phyloP scores from a whole-genome alignment of 1,284 basidiomycete genomes.

The Sporisorium sorghi region DNA sequence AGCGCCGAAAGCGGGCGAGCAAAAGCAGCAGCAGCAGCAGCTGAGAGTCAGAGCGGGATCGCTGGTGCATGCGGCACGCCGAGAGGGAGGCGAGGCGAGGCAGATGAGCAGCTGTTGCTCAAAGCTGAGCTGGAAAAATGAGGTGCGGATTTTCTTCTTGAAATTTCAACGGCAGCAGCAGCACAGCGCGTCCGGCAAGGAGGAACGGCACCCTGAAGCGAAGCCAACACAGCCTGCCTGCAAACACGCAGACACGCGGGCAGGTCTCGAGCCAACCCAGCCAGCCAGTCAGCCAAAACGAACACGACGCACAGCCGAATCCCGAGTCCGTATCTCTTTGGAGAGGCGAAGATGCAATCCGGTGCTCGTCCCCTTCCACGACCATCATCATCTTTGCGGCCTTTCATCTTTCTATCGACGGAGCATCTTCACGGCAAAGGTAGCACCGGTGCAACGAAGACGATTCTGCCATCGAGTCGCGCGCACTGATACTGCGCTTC shows the following conservation, averaged over 20 bases:
- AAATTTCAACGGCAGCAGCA: constrained; percentile 1
- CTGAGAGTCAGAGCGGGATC: constrained; percentile 4
- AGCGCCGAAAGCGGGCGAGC: too few relatives aligned
- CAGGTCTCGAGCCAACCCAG: constrained; percentile 1
- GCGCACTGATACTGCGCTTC: background rate
- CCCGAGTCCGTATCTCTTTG: constrained; percentile 8
- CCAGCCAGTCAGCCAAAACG: background rate
- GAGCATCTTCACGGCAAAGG: background rate
- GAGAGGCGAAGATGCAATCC: background rate
- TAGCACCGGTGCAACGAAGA: background rate
- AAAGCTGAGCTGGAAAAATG: constrained; percentile 11
- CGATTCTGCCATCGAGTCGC: background rate
- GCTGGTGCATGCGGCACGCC: constrained; percentile 6
- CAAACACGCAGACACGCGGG: background rate
- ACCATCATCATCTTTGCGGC: background rate
- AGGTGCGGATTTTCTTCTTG: constrained; percentile 20
- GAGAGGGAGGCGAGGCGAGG: constrained; percentile 2
- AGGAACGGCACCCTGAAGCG: constrained; percentile 11
- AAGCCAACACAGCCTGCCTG: constrained; percentile 6
- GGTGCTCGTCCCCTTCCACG: background rate
- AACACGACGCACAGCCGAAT: constrained; percentile 19
- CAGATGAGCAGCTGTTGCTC: too few relatives aligned
- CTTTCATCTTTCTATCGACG: background rate
- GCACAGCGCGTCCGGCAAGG: constrained; percentile 8
- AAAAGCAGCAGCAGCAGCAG: background rate